Base-by-base conservation (phyloP, 768 basidiomycete genomes). In the Steccherinum ochraceum region DNA sequence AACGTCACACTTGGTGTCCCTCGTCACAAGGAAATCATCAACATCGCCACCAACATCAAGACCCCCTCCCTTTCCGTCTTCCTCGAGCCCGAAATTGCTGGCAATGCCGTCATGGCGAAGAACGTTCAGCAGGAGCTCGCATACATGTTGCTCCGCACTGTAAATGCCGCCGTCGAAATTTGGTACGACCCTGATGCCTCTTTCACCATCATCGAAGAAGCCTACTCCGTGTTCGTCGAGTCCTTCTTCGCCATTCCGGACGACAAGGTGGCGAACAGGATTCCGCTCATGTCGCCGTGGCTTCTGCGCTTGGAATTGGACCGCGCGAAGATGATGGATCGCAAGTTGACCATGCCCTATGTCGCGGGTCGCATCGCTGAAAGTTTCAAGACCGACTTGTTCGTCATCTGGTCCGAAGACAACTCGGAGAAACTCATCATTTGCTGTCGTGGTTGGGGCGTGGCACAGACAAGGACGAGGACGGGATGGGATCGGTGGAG, bases 221-320 rank as follows among this genome's bases (percentile, higher is more conserved):
- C 98, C 67, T n/a, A n/a, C n/a, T 73, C 80, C 20, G 82, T 93
- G 20, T 98, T 99, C 64, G 96, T 99, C 51, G 92, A 96, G 62
- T 93, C 93, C 0, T 97, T 97, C 89, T 99, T 98, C 67, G 95
- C 94, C 49, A 98, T 98, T 64, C 96, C 96, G 4, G 96, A 98
- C 60, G 93, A 97, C 64, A 91, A 94, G 46, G 86, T 95, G 52
- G 92, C 95, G 65, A 77, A 81, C 18, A 95, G 95, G 62, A 72
- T 96, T 2, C 86, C 92, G 57, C 74, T 93, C 1, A 91, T 94
- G 65, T 98, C 96, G 1, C 93, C 94, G 0, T 99, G 96, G 96
- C 75, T 99, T 18, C 83, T 99, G 19, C 93, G 96, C 70, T 81
- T 98, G 42, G 95, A 95, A 63, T 81, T 99, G 49, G 96, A 98